These are phyloP conservation scores for Vaccinium darrowii DNA, from an alignment of 148 eudicot genomes.

Conservation along the genomic window DNA sequence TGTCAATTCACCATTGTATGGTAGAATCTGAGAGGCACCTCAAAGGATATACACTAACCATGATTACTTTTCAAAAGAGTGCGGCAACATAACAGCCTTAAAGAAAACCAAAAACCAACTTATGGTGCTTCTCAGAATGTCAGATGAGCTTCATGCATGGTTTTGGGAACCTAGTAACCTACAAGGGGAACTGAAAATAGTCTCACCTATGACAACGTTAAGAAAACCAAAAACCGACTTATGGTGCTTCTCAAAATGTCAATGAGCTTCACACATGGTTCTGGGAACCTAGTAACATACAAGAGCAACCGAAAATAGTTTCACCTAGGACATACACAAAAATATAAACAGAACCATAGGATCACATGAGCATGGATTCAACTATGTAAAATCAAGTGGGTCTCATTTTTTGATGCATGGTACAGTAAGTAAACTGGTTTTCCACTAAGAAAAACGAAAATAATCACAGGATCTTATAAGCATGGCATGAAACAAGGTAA, in stretches of 20 bases:
- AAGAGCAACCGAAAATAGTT: neutral
- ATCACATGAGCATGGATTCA: neutral
- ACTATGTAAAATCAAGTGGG: constrained; percentile 7
- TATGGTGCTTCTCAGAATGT: neutral
- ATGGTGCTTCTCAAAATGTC: neutral
- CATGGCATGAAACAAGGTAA: neutral
- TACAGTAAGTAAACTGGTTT: neutral
- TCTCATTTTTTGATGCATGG: neutral
- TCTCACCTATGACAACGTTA: neutral
- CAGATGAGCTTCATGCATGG: neutral
- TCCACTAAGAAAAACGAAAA: neutral
- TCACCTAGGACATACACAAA: constrained; percentile 5
- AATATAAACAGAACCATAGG: neutral
- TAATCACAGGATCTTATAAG: neutral
- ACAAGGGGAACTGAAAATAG: neutral
- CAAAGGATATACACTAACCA: neutral
- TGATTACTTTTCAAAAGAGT: neutral
- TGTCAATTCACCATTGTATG: neutral
- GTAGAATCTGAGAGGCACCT: neutral
- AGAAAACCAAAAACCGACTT: neutral
- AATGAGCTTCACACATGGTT: neutral
- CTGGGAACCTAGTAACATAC: neutral
- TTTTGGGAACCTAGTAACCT: neutral
- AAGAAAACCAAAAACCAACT: neutral
- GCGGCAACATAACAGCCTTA: neutral